Percentiles rank a stretch among this genome's conserved stretches.
Conservation (phyloP, 495 filamentous ascomycete species). For the Talaromyces wortmannii region DNA sequence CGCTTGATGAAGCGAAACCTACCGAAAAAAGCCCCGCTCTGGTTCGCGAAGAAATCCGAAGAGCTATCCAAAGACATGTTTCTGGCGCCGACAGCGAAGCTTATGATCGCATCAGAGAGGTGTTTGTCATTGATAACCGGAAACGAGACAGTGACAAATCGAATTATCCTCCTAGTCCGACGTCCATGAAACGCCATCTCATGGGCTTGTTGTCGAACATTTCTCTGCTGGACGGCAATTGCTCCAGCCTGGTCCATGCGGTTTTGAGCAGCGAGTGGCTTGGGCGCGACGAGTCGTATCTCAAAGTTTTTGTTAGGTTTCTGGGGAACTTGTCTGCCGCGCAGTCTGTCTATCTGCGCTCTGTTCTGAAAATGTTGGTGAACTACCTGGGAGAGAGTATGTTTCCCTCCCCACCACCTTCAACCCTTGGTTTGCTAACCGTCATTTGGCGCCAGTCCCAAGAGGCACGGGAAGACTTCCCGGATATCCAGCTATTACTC, state of each 20-base stretch:
- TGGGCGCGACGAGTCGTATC: conserved; percentile 72
- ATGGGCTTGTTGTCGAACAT: conserved; percentile 69
- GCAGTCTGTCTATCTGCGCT: conserved; percentile 57
- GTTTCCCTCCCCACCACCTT: conserved; percentile 2
- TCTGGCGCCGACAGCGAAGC: conserved; percentile 55
- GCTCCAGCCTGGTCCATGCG: conserved; percentile 64
- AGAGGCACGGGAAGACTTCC: conserved; percentile 49
- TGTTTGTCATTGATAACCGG: conserved; percentile 48
- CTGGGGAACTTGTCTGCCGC: conserved; percentile 74
- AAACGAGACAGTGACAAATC: conserved; percentile 35
- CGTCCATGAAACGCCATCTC: conserved; percentile 64
- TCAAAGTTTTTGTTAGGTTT: conserved; percentile 72
- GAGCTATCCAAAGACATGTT: conserved; percentile 63
- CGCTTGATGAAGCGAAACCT: conserved; percentile 6
- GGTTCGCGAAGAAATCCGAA: conserved; percentile 62
- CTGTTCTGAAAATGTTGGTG: conserved; percentile 72
- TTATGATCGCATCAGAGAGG: conserved; percentile 67
- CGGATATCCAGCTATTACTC: conserved; percentile 50
- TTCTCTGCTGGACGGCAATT: conserved; percentile 62
- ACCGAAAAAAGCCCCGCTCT: conserved; percentile 54
- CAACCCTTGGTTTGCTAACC: not conserved
- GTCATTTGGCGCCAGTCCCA: conserved; percentile 16
- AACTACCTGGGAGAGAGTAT: conserved; percentile 58
- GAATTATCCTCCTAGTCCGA: conserved; percentile 35
- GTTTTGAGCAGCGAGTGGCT: conserved; percentile 77